Conservation (phyloP, 2,329 filamentous ascomycete species). For the Cytospora piceicola region DNA sequence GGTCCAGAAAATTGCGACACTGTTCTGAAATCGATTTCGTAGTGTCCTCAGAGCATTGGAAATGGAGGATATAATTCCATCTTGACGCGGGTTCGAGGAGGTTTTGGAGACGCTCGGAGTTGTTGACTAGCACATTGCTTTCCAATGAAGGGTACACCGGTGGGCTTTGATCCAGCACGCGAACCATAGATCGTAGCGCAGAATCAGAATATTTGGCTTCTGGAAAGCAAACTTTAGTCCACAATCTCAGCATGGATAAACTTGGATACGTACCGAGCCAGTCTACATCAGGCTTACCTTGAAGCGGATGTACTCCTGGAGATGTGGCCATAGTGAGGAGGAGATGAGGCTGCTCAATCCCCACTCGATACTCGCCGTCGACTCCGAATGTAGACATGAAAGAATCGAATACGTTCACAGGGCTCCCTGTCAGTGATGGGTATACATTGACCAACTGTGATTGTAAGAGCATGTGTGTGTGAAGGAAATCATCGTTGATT, state of each 20-base stretch:
- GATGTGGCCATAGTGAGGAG: not conserved
- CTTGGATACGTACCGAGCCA: constrained; percentile 7
- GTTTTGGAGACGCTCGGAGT: not conserved
- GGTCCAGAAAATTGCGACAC: not conserved
- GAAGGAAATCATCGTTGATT: constrained; percentile 1
- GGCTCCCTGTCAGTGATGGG: not conserved
- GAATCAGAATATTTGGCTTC: not conserved
- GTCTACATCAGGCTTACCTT: not conserved
- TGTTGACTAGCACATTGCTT: not conserved
- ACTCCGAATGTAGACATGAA: not conserved
- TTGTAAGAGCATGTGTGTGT: constrained; percentile 4
- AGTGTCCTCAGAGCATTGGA: not conserved
- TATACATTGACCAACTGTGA: not conserved
- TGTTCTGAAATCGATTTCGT: not conserved
- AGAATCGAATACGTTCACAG: not conserved
- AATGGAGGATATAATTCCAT: constrained; percentile 4
- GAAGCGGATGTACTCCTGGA: not conserved
- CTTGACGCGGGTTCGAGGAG: not conserved
- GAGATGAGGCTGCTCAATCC: not conserved
- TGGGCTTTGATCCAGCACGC: not conserved
- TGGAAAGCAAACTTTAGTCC: not conserved
- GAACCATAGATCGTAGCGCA: not conserved
- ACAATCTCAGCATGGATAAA: not conserved
- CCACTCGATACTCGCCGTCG: constrained; percentile 1
- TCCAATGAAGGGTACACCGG: not conserved